Evolutionary conservation across 1,284 basidiomycete genomes (phyloP).

Genomic region (Ceratorhiza oryzae-sativae): DNA sequence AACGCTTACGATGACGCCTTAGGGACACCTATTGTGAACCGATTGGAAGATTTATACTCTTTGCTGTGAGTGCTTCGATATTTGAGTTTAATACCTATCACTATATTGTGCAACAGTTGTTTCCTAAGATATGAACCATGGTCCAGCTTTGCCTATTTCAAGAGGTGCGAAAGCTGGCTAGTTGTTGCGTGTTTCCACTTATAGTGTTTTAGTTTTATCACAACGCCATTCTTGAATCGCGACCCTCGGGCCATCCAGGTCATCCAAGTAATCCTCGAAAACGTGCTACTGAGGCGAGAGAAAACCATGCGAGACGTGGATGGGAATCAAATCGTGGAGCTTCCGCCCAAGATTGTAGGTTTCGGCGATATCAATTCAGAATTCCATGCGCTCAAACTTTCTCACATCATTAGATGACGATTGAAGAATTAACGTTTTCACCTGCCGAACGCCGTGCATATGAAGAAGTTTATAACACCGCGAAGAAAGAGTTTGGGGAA

Average conservation of each 20-base stretch:
- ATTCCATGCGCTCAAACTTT: neutral
- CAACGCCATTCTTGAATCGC: slow-evolving; percentile 82
- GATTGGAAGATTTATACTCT: slow-evolving; percentile 91
- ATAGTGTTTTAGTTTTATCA: slow-evolving; percentile 71
- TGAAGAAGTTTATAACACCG: slow-evolving; percentile 72
- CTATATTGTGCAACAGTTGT: slow-evolving; percentile 59
- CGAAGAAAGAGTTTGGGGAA: slow-evolving; percentile 75
- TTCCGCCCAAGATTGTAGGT: slow-evolving; percentile 83
- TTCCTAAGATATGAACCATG: slow-evolving; percentile 92
- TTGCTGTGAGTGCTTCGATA: slow-evolving; percentile 64
- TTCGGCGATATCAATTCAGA: neutral
- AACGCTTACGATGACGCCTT: neutral
- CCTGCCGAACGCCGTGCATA: slow-evolving; percentile 81
- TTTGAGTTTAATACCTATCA: neutral
- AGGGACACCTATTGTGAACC: slow-evolving; percentile 96
- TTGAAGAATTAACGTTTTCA: slow-evolving; percentile 80
- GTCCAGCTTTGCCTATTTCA: slow-evolving; percentile 54
- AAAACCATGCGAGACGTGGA: slow-evolving; percentile 92
- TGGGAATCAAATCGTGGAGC: slow-evolving; percentile 87
- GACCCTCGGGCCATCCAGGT: slow-evolving; percentile 92
- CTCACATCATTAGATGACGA: slow-evolving; percentile 55
- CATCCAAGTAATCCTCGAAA: slow-evolving; percentile 91
- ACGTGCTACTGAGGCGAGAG: slow-evolving; percentile 87
- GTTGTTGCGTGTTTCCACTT: neutral
- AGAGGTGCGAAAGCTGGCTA: neutral